Evolutionary conservation across 306 rosid species (phyloP).

Genomic region (Carpinus fangiana): DNA sequence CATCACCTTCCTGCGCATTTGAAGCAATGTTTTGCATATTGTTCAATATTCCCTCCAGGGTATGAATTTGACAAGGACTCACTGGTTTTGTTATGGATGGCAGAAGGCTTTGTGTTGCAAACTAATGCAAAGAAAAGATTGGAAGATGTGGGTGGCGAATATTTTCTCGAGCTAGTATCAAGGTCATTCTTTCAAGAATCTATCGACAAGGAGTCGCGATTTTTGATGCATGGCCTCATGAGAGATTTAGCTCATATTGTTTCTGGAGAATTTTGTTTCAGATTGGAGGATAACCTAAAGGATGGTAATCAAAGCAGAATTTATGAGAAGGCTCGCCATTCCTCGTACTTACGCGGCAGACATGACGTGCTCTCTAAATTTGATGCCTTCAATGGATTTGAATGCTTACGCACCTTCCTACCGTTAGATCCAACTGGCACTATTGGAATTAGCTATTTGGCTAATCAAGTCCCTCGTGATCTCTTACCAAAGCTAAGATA

Average conservation of each 20-base stretch:
- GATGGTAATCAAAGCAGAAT: conserved; percentile 12
- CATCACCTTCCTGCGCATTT: conserved; percentile 39
- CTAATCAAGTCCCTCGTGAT: conserved; percentile 26
- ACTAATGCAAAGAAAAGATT: conserved; percentile 23
- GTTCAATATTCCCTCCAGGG: conserved; percentile 29
- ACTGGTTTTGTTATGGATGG: conserved; percentile 39
- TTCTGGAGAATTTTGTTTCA: conserved; percentile 35
- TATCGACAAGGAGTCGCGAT: neutral
- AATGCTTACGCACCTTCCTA: conserved; percentile 35
- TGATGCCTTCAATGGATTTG: conserved; percentile 23
- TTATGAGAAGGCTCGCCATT: conserved; percentile 35
- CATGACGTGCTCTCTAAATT: conserved; percentile 32
- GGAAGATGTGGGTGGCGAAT: conserved; percentile 36
- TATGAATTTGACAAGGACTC: conserved; percentile 30
- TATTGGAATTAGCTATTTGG: conserved; percentile 35
- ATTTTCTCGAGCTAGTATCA: conserved; percentile 37
- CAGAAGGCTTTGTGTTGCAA: conserved; percentile 39
- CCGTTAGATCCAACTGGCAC: conserved; percentile 33
- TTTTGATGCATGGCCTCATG: conserved; percentile 27
- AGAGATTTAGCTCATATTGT: conserved; percentile 36
- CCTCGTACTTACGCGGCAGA: conserved; percentile 30
- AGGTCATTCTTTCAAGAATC: conserved; percentile 33
- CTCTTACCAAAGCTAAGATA: conserved; percentile 27
- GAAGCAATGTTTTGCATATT: conserved; percentile 36
- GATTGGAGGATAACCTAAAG: conserved; percentile 16